Percentiles rank a stretch among this genome's conserved stretches.
These are phyloP conservation scores for Suillus subluteus DNA, from an alignment of 768 basidiomycete species.

Conservation along the genomic window DNA sequence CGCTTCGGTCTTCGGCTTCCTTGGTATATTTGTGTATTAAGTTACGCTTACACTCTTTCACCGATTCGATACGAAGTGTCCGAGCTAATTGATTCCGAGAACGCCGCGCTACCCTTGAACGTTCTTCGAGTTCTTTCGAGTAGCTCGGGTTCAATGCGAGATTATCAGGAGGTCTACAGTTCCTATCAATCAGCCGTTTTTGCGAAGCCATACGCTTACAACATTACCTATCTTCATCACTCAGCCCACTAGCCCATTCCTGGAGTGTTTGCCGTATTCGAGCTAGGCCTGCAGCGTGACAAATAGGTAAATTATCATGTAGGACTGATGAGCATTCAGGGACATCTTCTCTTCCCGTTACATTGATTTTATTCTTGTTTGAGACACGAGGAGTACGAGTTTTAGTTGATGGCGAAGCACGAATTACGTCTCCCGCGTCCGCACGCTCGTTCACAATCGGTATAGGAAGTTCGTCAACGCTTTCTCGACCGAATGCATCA, in stretches of 20 bases:
- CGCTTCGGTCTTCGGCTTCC: constrained; percentile 40
- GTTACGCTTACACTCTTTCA: constrained; percentile 39
- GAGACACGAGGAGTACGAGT: constrained; percentile 25
- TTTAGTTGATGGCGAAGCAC: constrained; percentile 13
- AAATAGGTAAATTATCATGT: constrained; percentile 26
- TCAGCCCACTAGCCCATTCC: constrained; percentile 57
- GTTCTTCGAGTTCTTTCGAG: constrained; percentile 52
- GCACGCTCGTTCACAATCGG: constrained; percentile 17
- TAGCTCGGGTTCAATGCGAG: constrained; percentile 44
- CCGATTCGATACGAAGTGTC: constrained; percentile 44
- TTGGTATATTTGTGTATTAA: constrained; percentile 39
- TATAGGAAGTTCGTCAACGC: constrained; percentile 22
- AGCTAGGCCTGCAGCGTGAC: constrained; percentile 54
- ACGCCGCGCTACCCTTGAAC: constrained; percentile 54
- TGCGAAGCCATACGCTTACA: background rate
- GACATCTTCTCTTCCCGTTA: constrained; percentile 57
- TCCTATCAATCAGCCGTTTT: background rate
- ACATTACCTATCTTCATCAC: constrained; percentile 59
- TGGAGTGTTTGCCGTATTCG: constrained; percentile 61
- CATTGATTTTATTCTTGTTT: constrained; percentile 55
- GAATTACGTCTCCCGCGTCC: constrained; percentile 23
- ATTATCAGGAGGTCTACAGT: constrained; percentile 41
- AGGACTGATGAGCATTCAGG: constrained; percentile 23
- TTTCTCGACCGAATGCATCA: constrained; percentile 69
- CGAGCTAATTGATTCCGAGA: constrained; percentile 49